Evolutionary conservation across 441 rosid genomes (phyloP).

Genomic region (Arabidopsis hybrid): DNA sequence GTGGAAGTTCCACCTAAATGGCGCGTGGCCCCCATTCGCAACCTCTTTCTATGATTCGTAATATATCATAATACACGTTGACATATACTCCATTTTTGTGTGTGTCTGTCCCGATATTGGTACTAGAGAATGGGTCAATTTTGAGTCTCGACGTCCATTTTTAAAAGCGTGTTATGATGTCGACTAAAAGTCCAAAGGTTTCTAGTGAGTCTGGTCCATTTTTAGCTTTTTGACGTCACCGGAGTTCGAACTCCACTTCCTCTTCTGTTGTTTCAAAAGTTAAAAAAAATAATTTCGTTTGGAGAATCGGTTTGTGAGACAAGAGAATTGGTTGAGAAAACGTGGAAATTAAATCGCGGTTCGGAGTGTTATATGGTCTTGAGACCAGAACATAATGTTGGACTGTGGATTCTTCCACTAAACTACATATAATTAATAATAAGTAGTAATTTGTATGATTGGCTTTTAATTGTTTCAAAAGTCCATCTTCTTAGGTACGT

Average conservation of each 20-base stretch:
- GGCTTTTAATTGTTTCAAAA: neutral
- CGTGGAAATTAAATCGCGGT: constrained; percentile 11
- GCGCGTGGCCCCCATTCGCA: constrained; percentile 37
- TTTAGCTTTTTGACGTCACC: constrained; percentile 16
- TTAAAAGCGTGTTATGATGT: constrained; percentile 32
- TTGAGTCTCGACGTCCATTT: constrained; percentile 10
- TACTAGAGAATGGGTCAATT: constrained; percentile 29
- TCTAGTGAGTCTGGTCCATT: neutral
- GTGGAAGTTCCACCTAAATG: constrained; percentile 22
- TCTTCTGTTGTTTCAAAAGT: neutral
- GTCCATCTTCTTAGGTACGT: constrained; percentile 15
- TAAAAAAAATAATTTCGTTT: neutral
- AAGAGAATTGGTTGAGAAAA: neutral
- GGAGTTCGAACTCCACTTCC: constrained; percentile 27
- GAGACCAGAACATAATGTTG: neutral
- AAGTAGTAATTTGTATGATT: neutral
- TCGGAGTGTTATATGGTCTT: neutral
- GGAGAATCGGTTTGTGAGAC: neutral
- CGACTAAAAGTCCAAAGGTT: constrained; percentile 25
- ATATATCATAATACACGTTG: constrained; percentile 11
- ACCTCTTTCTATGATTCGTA: constrained; percentile 16
- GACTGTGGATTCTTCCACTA: constrained; percentile 12
- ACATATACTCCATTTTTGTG: constrained; percentile 3
- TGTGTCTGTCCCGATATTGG: neutral
- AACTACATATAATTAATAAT: constrained; percentile 4